Base-by-base conservation (phyloP, 1,139 yeast genomes). In the Ashbya aceris region DNA sequence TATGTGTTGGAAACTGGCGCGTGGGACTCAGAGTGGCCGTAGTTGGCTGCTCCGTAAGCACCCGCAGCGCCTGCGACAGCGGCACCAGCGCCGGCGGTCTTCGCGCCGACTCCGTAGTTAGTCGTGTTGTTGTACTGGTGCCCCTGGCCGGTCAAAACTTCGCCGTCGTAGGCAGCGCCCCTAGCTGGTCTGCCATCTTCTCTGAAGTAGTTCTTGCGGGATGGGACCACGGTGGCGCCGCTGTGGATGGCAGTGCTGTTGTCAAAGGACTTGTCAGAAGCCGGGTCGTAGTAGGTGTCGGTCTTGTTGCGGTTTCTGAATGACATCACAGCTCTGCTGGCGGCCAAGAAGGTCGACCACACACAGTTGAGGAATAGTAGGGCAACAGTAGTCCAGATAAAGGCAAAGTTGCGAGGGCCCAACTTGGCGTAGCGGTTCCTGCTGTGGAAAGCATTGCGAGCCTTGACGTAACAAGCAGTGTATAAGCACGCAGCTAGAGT, bases 391-490 rank as follows among this genome's bases (percentile, higher is more conserved):
- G 83, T 69, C 91, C 91, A 82, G 40, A 77, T 61, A 47, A 80
- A 74, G 11, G 76, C 86, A 59, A 80, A 68, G 61, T 76, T 65
- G 48, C 74, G 73, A 31, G 68, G 69, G 31, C 87, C 87, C 39
- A 84, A 52, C 10, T 54, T 58, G 9, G 91, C 74, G 14, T 48
- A 40, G 40, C 61, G 55, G 35, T 78, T 79, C 31, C 65, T 68
- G 44, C 67, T 55, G 33, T 64, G 65, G 64, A 83, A 83, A 12
- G 70, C 69, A 49, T 72, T 64, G 49, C 75, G 71, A 31, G 84
- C 91, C 60, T 70, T 70, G 27, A 76, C 83, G 58, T 70, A 79
- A 34, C 73, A 75, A 27, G 84, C 83, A 7, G 94, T 83, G 38
- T 74, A 61, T 46, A 81, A 64, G 33, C 76, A 63, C n/a, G 87